Base-by-base conservation (phyloP, 2,329 filamentous ascomycete species). In the Aspergillus sp. region DNA sequence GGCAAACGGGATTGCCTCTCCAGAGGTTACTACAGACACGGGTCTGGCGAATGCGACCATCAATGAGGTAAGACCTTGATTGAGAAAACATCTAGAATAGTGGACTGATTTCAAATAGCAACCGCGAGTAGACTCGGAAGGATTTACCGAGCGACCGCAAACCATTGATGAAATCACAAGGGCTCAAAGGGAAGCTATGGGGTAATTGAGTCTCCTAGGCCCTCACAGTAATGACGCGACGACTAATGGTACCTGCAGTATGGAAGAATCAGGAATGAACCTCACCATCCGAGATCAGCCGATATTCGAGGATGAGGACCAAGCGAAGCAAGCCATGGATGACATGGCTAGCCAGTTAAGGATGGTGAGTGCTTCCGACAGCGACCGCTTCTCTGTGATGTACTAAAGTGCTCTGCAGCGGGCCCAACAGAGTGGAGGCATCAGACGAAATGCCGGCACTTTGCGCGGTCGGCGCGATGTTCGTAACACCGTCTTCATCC, bases 401-500 rank as follows among this genome's bases (percentile, higher is more conserved):
- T n/a, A 56, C 67, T 73, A 53, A 75, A 58, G 2, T 42, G 52
- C 18, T 29, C 36, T 58, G 36, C 59, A 78, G 71, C 78, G 79
- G 70, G 80, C 79, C 46, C 78, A 78, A 58, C 76, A 78, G 42
- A 74, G 77, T 45, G 78, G 77, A 42, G 78, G 77, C 9, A 87
- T 92, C 20, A 84, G 85, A 58, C 85, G 90, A 26, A 90, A 87
- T 69, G 80, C 85, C 14, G 89, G 90, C 50, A 97, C 92, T 14
- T 81, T 96, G 16, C 86, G 95, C 66, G 95, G 95, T 54, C 89
- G 95, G 61, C 86, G 95, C 71, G 94, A 98, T 73, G 91, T 96
- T 63, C 87, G 94, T 60, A 96, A 96, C 75, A 97, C 93, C 1
- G 88, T 96, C 56, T 94, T 95, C 71, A 83, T 93, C 63, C 89